Conservation (phyloP, 176 grass and related monocot genomes). For the Luzula sylvatica region DNA sequence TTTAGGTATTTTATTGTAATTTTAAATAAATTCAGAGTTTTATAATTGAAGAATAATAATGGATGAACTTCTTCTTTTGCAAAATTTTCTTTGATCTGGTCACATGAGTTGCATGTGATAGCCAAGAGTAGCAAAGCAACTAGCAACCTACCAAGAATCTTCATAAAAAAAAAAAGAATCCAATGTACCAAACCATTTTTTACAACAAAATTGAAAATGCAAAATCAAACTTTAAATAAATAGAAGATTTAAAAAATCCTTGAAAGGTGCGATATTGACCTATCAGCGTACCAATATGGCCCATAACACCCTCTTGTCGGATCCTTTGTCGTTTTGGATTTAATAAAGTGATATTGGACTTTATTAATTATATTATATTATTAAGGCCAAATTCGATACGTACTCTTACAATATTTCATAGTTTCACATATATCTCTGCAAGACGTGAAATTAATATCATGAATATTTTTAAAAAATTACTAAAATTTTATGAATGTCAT, state of each 20-base stretch:
- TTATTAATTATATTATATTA: slow-evolving; percentile 15
- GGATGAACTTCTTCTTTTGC: neutral
- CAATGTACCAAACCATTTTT: slow-evolving; percentile 4
- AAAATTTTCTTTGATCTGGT: neutral
- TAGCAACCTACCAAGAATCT: slow-evolving; percentile 5
- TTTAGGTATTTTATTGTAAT: too few relatives aligned
- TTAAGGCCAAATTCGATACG: too few relatives aligned
- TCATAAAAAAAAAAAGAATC: too few relatives aligned
- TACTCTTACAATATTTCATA: too few relatives aligned
- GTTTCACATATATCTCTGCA: too few relatives aligned
- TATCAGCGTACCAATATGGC: slow-evolving; percentile 20
- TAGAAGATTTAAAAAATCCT: neutral
- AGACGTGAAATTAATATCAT: too few relatives aligned
- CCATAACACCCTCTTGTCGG: slow-evolving; percentile 22
- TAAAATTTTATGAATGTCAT: too few relatives aligned
- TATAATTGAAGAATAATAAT: neutral
- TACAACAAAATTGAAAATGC: neutral
- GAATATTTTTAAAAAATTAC: too few relatives aligned
- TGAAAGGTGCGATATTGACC: slow-evolving; percentile 19
- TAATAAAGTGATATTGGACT: neutral
- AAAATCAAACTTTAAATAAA: neutral
- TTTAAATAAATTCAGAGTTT: neutral
- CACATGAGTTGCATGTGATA: slow-evolving; percentile 8
- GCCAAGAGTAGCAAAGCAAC: neutral
- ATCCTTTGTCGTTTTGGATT: neutral